phyloP scores from a whole-genome alignment of 2,329 filamentous ascomycete species.

The Cladophialophora yegresii region DNA sequence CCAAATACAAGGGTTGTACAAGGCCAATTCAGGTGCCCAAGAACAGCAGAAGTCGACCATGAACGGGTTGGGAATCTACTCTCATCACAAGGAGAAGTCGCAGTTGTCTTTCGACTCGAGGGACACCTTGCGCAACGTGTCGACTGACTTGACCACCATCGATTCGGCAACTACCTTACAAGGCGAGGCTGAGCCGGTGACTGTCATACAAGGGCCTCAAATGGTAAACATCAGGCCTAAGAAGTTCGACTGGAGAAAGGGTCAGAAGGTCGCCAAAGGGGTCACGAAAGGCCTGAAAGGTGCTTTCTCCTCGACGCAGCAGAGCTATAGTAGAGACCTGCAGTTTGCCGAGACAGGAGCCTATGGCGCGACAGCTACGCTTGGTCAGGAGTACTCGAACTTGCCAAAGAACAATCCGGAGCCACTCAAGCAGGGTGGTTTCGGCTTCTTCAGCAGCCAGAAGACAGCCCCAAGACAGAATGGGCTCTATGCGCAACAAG shows the following conservation, averaged over 20 bases:
- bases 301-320: conserved; percentile 71
- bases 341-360: conserved; percentile 66
- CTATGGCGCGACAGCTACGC: conserved; percentile 58
- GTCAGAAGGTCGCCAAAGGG: conserved; percentile 89
- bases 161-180: conserved; percentile 63
- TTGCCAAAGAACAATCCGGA: conserved; percentile 41
- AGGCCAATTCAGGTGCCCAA: conserved; percentile 64
- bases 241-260: conserved; percentile 99
- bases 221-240: conserved; percentile 90
- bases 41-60: conserved; percentile 42
- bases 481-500: conserved; percentile 42
- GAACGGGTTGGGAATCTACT: conserved; percentile 67
- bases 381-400: conserved; percentile 40
- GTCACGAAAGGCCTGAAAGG: conserved; percentile 93
- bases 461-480: conserved; percentile 44
- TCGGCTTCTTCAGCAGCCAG: conserved; percentile 67
- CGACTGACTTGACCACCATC: conserved; percentile 54
- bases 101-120: conserved; percentile 47
- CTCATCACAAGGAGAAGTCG: conserved; percentile 56
- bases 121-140: conserved; percentile 47
- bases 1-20: conserved; percentile 90
- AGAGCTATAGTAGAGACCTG: conserved; percentile 48
- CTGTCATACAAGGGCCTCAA: conserved; percentile 73
- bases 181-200: conserved; percentile 65
- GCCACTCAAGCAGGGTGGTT: conserved; percentile 58